Evolutionary conservation across 306 rosid genomes (phyloP).

Genomic region (Prunus davidiana): DNA sequence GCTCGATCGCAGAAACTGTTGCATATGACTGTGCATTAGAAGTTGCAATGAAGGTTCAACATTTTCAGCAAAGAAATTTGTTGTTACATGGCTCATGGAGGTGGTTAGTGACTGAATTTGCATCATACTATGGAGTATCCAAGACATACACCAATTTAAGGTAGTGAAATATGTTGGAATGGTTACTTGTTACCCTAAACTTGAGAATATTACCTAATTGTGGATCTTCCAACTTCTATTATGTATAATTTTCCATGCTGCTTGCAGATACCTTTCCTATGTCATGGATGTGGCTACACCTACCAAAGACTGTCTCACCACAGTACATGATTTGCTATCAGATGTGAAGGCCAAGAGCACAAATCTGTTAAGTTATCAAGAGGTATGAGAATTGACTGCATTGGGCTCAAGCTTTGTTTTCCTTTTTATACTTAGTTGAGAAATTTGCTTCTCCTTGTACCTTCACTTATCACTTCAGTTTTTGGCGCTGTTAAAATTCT

Average conservation of each 20-base stretch:
- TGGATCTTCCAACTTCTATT: conserved; percentile 1
- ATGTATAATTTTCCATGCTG: not conserved
- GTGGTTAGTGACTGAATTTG: conserved; percentile 33
- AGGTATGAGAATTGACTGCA: conserved; percentile 18
- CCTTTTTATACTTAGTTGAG: not conserved
- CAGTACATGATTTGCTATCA: conserved; percentile 28
- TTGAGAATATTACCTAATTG: not conserved
- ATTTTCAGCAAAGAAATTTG: conserved; percentile 32
- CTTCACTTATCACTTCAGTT: no score
- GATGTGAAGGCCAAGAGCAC: conserved; percentile 24
- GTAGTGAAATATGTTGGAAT: conserved; percentile 10
- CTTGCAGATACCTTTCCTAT: conserved; percentile 33
- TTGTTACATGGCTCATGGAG: conserved; percentile 31
- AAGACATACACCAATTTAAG: conserved; percentile 33
- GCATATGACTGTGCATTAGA: conserved; percentile 35
- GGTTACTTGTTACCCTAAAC: not conserved
- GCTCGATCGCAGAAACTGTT: conserved; percentile 30
- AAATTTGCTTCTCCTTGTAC: not conserved
- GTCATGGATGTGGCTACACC: conserved; percentile 51
- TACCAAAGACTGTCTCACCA: conserved; percentile 29
- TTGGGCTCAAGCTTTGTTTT: not conserved
- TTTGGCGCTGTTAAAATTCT: no score
- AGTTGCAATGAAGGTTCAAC: conserved; percentile 35
- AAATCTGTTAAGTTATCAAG: conserved; percentile 25
- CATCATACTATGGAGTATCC: conserved; percentile 33